These are phyloP conservation scores for Fusarium verticillioides DNA, from an alignment of 2,329 filamentous ascomycete species.

Conservation along the genomic window DNA sequence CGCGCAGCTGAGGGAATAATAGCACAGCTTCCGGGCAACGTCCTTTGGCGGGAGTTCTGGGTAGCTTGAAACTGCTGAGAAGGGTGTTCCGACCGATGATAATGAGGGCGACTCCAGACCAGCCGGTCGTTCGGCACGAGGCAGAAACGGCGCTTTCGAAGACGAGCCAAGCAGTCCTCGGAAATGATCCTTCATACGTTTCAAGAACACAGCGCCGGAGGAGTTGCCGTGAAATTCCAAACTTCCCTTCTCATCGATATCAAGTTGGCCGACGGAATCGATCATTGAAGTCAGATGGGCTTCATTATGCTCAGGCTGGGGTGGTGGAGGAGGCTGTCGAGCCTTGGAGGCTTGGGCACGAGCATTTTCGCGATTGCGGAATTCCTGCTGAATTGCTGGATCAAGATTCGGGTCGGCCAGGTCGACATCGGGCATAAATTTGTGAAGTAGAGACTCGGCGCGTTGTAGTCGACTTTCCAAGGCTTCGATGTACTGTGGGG, in stretches of 20 bases:
- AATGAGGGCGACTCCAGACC: constrained; percentile 76
- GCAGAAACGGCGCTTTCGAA: constrained; percentile 68
- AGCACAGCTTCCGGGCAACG: constrained; percentile 63
- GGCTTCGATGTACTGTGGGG: constrained; percentile 92
- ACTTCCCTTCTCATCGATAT: constrained; percentile 89
- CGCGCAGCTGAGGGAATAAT: constrained; percentile 66
- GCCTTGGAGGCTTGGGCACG: constrained; percentile 56
- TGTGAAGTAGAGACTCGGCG: constrained; percentile 81
- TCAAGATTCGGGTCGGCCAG: constrained; percentile 87
- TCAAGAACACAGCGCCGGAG: constrained; percentile 89
- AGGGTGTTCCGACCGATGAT: constrained; percentile 71
- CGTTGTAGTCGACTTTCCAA: constrained; percentile 85
- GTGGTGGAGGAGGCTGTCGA: constrained; percentile 49
- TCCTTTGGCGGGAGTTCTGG: constrained; percentile 77
- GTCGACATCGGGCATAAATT: constrained; percentile 85
- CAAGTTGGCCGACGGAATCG: constrained; percentile 87
- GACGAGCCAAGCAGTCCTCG: constrained; percentile 77
- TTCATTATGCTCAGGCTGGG: constrained; percentile 65
- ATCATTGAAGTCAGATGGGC: constrained; percentile 93
- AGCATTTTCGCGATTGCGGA: constrained; percentile 65
- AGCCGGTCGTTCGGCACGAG: constrained; percentile 59
- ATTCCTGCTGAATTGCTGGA: constrained; percentile 77
- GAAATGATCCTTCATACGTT: constrained; percentile 88
- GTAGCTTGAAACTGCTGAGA: constrained; percentile 61
- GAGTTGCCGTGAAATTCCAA: constrained; percentile 97